phyloP scores from a whole-genome alignment of 2,329 filamentous ascomycete species.

The Talaromyces sp. region DNA sequence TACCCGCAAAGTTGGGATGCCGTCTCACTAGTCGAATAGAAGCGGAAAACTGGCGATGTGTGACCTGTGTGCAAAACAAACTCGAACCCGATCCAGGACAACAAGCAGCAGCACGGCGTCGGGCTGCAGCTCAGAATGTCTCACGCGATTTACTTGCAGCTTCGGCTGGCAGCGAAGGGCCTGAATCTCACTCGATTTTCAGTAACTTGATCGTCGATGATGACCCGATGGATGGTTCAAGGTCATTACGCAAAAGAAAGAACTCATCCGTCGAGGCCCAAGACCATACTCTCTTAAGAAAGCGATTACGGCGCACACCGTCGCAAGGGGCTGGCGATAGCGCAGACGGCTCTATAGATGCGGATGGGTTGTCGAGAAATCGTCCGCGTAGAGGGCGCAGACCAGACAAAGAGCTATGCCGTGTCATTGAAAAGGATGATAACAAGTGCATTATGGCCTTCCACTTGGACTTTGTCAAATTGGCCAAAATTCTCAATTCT shows the following conservation, averaged over 20 bases:
- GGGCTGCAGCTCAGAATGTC: slow-evolving; percentile 56
- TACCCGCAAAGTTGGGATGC: not conserved
- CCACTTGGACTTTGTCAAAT: slow-evolving; percentile 50
- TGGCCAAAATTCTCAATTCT: slow-evolving; percentile 55
- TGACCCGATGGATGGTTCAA: slow-evolving; percentile 68
- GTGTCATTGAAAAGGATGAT: slow-evolving; percentile 34
- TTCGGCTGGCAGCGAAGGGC: slow-evolving; percentile 57
- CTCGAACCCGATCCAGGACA: slow-evolving; percentile 26
- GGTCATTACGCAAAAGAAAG: slow-evolving; percentile 77
- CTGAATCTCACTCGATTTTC: slow-evolving; percentile 71
- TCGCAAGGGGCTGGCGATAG: slow-evolving; percentile 15
- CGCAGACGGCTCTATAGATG: slow-evolving; percentile 16
- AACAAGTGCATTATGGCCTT: slow-evolving; percentile 54
- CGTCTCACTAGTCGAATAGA: slow-evolving; percentile 32
- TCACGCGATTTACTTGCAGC: slow-evolving; percentile 67
- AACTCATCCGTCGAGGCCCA: slow-evolving; percentile 63
- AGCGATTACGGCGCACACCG: slow-evolving; percentile 29
- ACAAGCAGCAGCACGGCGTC: slow-evolving; percentile 31
- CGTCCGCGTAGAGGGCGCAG: slow-evolving; percentile 53
- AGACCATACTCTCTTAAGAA: slow-evolving; percentile 45
- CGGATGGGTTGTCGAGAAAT: slow-evolving; percentile 28
- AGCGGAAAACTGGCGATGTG: slow-evolving; percentile 57
- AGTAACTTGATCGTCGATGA: slow-evolving; percentile 66
- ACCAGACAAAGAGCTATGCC: slow-evolving; percentile 34
- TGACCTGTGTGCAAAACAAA: slow-evolving; percentile 45